Percentiles rank a stretch among this genome's conserved stretches.
Conservation (phyloP, 2,329 filamentous ascomycete genomes). For the Capronia americana region DNA sequence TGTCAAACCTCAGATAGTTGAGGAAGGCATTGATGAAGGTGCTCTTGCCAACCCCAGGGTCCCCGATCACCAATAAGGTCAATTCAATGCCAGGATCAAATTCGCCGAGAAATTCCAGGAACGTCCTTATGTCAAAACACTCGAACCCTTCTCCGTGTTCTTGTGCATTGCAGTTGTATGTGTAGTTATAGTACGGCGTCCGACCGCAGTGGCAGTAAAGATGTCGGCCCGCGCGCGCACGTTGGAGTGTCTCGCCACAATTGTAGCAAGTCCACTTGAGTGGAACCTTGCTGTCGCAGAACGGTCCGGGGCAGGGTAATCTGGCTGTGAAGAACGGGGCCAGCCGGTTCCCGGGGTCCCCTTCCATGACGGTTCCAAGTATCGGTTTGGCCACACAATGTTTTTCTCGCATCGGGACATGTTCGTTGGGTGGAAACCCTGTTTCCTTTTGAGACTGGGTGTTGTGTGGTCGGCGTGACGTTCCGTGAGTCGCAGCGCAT, state of each 20-base stretch:
- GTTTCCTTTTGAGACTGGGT: no score
- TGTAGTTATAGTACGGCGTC: constrained; percentile 39
- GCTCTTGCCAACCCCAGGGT: constrained; percentile 58
- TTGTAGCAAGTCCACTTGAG: constrained; percentile 41
- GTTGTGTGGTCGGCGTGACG: no score
- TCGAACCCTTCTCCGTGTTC: constrained; percentile 40
- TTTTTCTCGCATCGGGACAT: no score
- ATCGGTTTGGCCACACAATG: no score
- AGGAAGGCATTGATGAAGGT: constrained; percentile 58
- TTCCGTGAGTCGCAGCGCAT: no score
- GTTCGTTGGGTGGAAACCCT: no score
- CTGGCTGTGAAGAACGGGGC: constrained; percentile 35
- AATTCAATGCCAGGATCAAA: constrained; percentile 43
- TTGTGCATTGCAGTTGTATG: constrained; percentile 45
- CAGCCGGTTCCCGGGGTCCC: no score
- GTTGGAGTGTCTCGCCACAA: constrained; percentile 42
- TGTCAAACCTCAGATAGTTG: constrained; percentile 51
- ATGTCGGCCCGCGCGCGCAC: constrained; percentile 42
- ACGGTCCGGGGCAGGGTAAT: constrained; percentile 43
- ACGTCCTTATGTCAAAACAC: constrained; percentile 30
- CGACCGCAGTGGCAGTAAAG: constrained; percentile 51
- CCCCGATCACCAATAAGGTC: constrained; percentile 57
- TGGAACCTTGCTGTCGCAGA: constrained; percentile 36
- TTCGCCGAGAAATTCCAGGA: constrained; percentile 37
- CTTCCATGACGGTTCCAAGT: no score